phyloP scores from a whole-genome alignment of 148 eudicot species.

The Rhododendron henanense region DNA sequence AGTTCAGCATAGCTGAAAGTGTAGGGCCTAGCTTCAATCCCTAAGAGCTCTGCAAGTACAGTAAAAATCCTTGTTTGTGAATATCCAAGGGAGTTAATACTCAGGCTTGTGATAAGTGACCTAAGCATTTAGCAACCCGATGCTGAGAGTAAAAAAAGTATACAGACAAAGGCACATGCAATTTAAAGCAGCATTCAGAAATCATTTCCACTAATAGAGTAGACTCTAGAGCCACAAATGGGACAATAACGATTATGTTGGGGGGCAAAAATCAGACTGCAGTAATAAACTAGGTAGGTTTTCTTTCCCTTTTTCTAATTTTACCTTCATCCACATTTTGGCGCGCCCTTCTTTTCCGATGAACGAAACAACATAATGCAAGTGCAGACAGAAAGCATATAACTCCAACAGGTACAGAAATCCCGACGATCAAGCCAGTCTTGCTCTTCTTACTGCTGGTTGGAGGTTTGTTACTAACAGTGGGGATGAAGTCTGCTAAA shows the following conservation, averaged over 20 bases:
- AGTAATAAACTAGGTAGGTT: background rate
- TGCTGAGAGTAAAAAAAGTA: background rate
- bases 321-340: no score
- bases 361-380: no score
- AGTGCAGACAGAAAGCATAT: no score
- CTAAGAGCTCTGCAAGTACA: slow-evolving; percentile 48
- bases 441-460: no score
- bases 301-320: no score
- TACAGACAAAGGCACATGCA: background rate
- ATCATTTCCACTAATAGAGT: background rate
- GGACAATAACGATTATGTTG: background rate
- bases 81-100: background rate
- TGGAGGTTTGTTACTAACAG: no score
- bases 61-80: background rate
- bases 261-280: background rate
- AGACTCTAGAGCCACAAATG: background rate
- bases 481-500: slow-evolving; percentile 36
- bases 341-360: no score
- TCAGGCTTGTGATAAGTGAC: background rate
- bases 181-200: background rate
- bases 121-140: background rate
- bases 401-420: no score
- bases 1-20: slow-evolving; percentile 65
- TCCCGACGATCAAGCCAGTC: no score
- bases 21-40: slow-evolving; percentile 56